Evolutionary conservation across 495 filamentous ascomycete genomes (phyloP), one percentile per base, ranked within the genome.

Genomic region (Aspergillus incahuasiensis): DNA sequence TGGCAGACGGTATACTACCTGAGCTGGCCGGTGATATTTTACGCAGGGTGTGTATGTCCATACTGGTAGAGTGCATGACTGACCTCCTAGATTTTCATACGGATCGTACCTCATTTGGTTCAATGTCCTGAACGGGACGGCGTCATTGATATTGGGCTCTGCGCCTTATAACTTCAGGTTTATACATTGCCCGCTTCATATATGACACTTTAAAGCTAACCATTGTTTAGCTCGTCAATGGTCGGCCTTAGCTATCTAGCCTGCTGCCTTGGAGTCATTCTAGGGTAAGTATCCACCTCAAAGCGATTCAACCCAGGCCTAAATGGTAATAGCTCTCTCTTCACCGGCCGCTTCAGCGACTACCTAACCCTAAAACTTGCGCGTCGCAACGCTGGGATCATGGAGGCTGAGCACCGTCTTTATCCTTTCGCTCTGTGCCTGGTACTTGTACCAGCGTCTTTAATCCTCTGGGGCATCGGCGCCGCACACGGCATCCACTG

Each of bases 401-500:
- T 82, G 68, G 83, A 86, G 59, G 73, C 84, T 1, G 84, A 87
- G 60, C 74, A 83, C 46, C 78, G 82, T 15, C 73, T 87, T 2
- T 88, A 83, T 82, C 79, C 85, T 1, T 86, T 87, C 59, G 41
- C 68, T 0, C 65, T 77, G 6, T 80, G 79, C 28, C 54, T 84
- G 0, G 19, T 87, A 22, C 66, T 82, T 9, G 74, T 86, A 3
- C 84, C 84, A 0, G 69, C 67, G 0, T 81, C 81, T 0, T 65
- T 86, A 0, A 73, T 88, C 5, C 76, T 88, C 0, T 89, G 84
- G 83, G 85, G 86, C n/a, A 82, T 87, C 5, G 84, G 85, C 11
- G 82, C 84, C 7, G 83, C 83, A 0, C 79, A 83, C 45, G 60
- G 74, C 6, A 66, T 85, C 4, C 81, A 83, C 48, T 84, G 82